Conservation (phyloP, 768 basidiomycete genomes). For the Dictyophora rubrovolvata region DNA sequence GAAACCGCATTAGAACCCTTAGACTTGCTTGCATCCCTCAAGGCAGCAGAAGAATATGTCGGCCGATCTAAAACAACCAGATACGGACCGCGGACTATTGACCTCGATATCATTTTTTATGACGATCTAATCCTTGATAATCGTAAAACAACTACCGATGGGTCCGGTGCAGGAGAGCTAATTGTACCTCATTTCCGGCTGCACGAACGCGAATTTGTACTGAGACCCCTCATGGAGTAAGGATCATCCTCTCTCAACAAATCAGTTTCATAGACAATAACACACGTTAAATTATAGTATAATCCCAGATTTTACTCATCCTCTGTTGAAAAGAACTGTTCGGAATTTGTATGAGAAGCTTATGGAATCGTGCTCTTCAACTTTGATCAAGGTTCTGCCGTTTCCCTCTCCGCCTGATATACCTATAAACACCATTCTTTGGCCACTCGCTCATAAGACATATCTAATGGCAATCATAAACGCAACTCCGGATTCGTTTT, state of each 20-base stretch:
- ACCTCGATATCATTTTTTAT: slow-evolving; percentile 81
- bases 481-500: slow-evolving; percentile 92
- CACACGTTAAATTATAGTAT: slow-evolving; percentile 41
- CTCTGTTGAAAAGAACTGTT: slow-evolving; percentile 39
- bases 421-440: slow-evolving; percentile 12
- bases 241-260: slow-evolving; percentile 19
- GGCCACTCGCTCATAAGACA: slow-evolving; percentile 30
- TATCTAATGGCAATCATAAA: slow-evolving; percentile 90
- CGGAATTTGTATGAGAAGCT: slow-evolving; percentile 35
- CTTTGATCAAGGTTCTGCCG: slow-evolving; percentile 66
- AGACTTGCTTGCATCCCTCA: slow-evolving; percentile 52
- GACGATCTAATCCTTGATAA: slow-evolving; percentile 53
- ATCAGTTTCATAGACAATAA: background rate
- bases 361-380: slow-evolving; percentile 18
- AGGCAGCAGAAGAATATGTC: slow-evolving; percentile 60
- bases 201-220: slow-evolving; percentile 82
- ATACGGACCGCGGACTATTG: slow-evolving; percentile 83
- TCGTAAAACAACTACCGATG: slow-evolving; percentile 36
- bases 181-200: slow-evolving; percentile 79
- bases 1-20: slow-evolving; percentile 59
- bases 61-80: slow-evolving; percentile 72
- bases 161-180: slow-evolving; percentile 50
- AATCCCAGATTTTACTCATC: slow-evolving; percentile 66
- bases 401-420: slow-evolving; percentile 38
- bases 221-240: slow-evolving; percentile 82